These are phyloP conservation scores for Eremothecium sinecaudum DNA, from an alignment of 1,139 yeast genomes.

Conservation along the genomic window DNA sequence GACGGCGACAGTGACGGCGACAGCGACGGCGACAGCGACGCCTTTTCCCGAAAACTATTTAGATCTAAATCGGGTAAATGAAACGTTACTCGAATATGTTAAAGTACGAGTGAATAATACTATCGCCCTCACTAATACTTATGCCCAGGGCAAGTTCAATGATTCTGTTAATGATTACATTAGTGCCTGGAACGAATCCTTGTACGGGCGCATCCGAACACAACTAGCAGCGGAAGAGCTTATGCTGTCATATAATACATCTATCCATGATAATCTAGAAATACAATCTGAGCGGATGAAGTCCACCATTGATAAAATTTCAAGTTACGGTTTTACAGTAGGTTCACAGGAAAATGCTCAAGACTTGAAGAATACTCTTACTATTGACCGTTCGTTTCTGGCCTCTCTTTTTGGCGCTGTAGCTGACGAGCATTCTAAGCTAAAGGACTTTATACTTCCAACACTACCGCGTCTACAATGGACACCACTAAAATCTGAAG, in stretches of 20 bases:
- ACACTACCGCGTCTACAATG: not conserved
- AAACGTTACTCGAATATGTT: not conserved
- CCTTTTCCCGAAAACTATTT: too few species aligned
- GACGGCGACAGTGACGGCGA: not conserved
- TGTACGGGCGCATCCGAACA: constrained; percentile 1
- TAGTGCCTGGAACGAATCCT: constrained; percentile 6
- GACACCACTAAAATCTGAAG: not conserved
- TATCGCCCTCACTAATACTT: constrained; percentile 1
- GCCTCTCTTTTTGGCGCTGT: constrained; percentile 7
- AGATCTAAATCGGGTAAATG: not conserved
- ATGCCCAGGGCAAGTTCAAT: not conserved
- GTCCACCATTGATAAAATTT: constrained; percentile 11
- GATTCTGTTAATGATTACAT: not conserved
- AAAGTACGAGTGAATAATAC: constrained; percentile 5
- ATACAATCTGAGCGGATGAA: constrained; percentile 10
- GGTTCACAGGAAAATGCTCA: constrained; percentile 7
- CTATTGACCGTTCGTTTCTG: constrained; percentile 12
- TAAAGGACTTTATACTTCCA: not conserved
- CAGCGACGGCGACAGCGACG: not conserved
- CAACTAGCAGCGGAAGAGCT: not conserved
- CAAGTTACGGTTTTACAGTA: constrained; percentile 10
- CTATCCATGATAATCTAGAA: constrained; percentile 5
- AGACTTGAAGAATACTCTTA: constrained; percentile 5
- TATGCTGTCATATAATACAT: constrained; percentile 5
- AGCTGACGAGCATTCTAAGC: constrained; percentile 5